Base-by-base conservation (phyloP, 164 flowering plant genomes). In the Chimonanthus salicifolius region DNA sequence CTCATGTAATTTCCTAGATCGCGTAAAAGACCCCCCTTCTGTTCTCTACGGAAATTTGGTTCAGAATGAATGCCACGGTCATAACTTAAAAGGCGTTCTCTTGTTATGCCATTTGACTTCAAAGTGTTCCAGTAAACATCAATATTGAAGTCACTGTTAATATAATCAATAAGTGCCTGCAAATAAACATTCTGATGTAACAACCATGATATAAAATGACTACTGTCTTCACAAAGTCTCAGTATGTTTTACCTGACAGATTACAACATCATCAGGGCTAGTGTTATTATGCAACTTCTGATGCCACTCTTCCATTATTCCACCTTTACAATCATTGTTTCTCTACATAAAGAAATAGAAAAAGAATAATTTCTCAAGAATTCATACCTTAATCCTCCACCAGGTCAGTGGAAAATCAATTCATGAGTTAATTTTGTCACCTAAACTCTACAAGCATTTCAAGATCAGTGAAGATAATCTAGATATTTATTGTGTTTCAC, bases 291-390 rank as follows among this genome's bases (percentile, higher is more conserved):
- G 99, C 62, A 95, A 81, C 82, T 95, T 95, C 78, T 95, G 99
- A 80, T 95, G 99, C 99, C 98, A 95, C 84, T 95, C 94, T 81
- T 95, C 99, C 99, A 95, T 95, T 85, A 95, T 89, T 81, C 91
- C 98, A 62, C 99, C 99, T 78, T 90, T 92, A 90, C 98, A 95
- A 51, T 93, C 85, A 88, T 95, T 95, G 21, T 93, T 89, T 80
- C 98, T 90, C 99, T 95, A 84, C 71, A 63, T 50, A 44, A 47
- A 33, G 4, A 69, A 15, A 62, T 10, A 47, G 48, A 6, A 68
- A n/a, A 65, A 33, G 33, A 33, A 33, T 33, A 33, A 33, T 33
- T 33, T 33, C 33, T 62, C 67, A 62, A 62, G 7, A 20, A 62
- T 20, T 69, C 62, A 50, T 2, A 11, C 60, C 62, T 63, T 16